Base-by-base conservation (phyloP, 805 yeast species). In the Pichia cabralensis region DNA sequence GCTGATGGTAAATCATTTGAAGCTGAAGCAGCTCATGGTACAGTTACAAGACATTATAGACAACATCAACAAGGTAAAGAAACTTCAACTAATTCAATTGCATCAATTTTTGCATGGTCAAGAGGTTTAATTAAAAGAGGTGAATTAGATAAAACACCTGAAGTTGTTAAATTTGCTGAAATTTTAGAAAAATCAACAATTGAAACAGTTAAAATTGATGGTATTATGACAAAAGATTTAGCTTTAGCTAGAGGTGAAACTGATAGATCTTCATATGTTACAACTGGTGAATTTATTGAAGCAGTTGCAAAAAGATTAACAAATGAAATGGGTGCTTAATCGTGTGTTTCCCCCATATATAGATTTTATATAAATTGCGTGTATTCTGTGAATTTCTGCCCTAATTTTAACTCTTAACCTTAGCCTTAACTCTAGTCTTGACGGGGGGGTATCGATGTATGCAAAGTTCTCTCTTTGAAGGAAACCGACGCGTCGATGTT, bases 1-100 rank as follows among this genome's bases (percentile, higher is more conserved):
- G 94, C 96, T 33, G 96, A 89, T 60, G 96, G 96, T 18, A 83
- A 82, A 66, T 79, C 95, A 11, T 88, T 84, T 58, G 96, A 89
- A 67, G 67, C 86, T 36, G 97, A 89, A 68, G 97, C 97, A 40
- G 97, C 97, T n/a, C 97, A 89, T 59, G 97, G 97, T 38, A 89
- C 97, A 11, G 97, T 89, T 49, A 89, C 96, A 30, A 82, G 97
- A 66, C 97, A 89, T 61, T 89, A 71, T 67, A 81, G 96, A 67
- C 92, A 80, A 63, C 85, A 84, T 62, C 96, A 89, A 65, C 83
- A 81, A 62, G 97, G 97, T 46, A 83, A 86, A 60, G 96, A 88
- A 65, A 89, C 97, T 14, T 84, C 96, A 6, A 89, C 97, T 39
- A 89, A 89, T 65, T 88, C 96, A 13, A 89, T 89, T 60, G 97